Evolutionary conservation across 345 rosid genomes (phyloP).

Genomic region (Gossypium rotundifolium): DNA sequence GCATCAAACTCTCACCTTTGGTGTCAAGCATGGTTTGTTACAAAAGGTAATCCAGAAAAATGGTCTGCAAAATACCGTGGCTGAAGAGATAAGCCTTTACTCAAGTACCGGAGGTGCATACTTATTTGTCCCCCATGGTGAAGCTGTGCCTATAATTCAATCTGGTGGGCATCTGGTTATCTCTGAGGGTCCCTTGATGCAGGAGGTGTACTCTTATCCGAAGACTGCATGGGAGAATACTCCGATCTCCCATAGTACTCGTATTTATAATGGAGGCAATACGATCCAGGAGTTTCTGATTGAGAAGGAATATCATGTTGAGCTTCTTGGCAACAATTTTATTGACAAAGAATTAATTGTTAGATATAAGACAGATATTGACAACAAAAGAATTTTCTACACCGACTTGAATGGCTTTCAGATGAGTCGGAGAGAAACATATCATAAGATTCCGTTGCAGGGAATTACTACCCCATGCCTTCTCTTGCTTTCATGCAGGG

Average conservation of each 20-base stretch:
- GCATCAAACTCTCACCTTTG: constrained; percentile 70
- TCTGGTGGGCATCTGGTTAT: constrained; percentile 56
- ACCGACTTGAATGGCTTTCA: constrained; percentile 97
- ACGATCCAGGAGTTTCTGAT: constrained; percentile 49
- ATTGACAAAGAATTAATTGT: constrained; percentile 79
- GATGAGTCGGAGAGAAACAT: constrained; percentile 95
- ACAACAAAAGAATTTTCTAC: constrained; percentile 60
- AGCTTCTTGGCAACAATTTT: constrained; percentile 61
- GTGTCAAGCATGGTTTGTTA: constrained; percentile 58
- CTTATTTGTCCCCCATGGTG: constrained; percentile 75
- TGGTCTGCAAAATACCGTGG: constrained; percentile 45
- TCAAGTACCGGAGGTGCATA: constrained; percentile 80
- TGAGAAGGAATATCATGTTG: constrained; percentile 96
- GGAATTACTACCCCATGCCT: constrained; percentile 98
- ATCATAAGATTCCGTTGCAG: constrained; percentile 91
- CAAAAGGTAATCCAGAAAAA: constrained; percentile 45
- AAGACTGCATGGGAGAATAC: constrained; percentile 57
- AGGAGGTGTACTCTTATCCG: constrained; percentile 81
- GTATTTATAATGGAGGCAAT: constrained; percentile 58
- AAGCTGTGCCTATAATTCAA: constrained; percentile 57
- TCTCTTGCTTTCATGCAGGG: constrained; percentile 90
- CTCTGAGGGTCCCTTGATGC: constrained; percentile 73
- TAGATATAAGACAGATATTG: constrained; percentile 69
- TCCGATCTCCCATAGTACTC: constrained; percentile 77
- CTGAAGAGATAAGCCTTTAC: constrained; percentile 78